Base-by-base conservation (phyloP, 2,329 filamentous ascomycete species). In the Colletotrichum spinosum region DNA sequence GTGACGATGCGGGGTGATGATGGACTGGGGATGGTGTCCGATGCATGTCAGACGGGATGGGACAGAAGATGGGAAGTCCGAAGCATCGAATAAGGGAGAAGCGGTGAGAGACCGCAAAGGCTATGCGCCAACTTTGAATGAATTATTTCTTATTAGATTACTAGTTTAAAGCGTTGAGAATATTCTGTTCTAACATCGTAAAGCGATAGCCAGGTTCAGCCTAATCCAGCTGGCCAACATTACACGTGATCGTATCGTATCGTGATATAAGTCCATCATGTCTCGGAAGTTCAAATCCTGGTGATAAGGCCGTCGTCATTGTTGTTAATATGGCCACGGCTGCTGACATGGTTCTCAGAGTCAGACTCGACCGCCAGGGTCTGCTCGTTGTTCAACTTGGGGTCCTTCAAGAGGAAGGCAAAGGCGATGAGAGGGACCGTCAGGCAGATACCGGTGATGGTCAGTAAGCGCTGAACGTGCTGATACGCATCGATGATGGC, bases 361-460 rank as follows among this genome's bases (percentile, higher is more conserved):
- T 50, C 44, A 7, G 49, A 17, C 17, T 71, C 73, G 61, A 76
- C 74, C 17, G 76, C 79, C 69, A 83, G 68, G 4, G 77, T 83
- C 75, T 84, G 82, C 59, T 79, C 52, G 45, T 82, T 71, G 59
- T 77, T 83, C 54, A 84, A 76, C 71, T 77, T 79, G 42, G 81
- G 81, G 71, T 84, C 83, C 58, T 81, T 77, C 61, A 83, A 71
- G 58, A 72, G 70, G 9, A 79, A 44, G 2, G 81, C 78, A 55
- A 84, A 82, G 1, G 63, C 76, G 37, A 85, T 82, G 25, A 84
- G 77, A 33, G 82, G 83, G 37, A 84, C 76, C 54, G 79, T 83
- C 35, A 85, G 73, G 62, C 80, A 82, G 69, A 85, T 81, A 39
- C 83, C 83, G 4, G 80, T 80, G 60, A 85, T 83, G 56, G 76